These are phyloP conservation scores for Lentinus tigrinus DNA, from an alignment of 768 basidiomycete genomes.

Conservation along the genomic window DNA sequence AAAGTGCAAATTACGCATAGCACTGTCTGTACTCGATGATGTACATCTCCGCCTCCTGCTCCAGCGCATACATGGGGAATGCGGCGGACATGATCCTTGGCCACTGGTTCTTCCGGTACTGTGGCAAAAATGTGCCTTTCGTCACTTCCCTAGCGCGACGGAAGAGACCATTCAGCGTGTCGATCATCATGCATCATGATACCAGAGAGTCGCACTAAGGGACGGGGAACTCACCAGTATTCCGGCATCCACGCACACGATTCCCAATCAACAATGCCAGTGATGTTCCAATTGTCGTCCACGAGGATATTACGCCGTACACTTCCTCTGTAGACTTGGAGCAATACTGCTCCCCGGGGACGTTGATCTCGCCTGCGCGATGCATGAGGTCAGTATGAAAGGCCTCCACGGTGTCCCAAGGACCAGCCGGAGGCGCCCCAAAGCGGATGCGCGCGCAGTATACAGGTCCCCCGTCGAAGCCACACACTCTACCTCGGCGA, in stretches of 20 bases:
- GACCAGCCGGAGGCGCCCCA: constrained; percentile 5
- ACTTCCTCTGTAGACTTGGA: background rate
- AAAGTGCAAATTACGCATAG: background rate
- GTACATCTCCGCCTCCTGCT: constrained; percentile 6
- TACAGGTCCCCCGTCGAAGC: constrained; percentile 10
- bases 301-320: constrained; percentile 25
- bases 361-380: background rate
- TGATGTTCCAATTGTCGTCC: constrained; percentile 19
- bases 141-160: background rate
- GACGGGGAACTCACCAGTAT: constrained; percentile 23
- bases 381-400: constrained; percentile 6
- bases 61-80: background rate
- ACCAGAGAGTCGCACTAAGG: too few species aligned
- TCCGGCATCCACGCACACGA: constrained; percentile 23
- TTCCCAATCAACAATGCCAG: constrained; percentile 26
- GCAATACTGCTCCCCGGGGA: background rate
- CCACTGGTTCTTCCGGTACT: constrained; percentile 4
- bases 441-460: constrained; percentile 4
- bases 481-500: background rate
- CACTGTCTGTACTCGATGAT: constrained; percentile 1
- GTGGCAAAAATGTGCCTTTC: constrained; percentile 6
- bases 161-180: background rate
- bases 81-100: constrained; percentile 3
- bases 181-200: background rate
- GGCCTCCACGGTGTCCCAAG: constrained; percentile 11